Percentiles rank a stretch among this genome's conserved stretches.
Conservation (phyloP, 306 rosid species). For the Cicer bijugum region DNA sequence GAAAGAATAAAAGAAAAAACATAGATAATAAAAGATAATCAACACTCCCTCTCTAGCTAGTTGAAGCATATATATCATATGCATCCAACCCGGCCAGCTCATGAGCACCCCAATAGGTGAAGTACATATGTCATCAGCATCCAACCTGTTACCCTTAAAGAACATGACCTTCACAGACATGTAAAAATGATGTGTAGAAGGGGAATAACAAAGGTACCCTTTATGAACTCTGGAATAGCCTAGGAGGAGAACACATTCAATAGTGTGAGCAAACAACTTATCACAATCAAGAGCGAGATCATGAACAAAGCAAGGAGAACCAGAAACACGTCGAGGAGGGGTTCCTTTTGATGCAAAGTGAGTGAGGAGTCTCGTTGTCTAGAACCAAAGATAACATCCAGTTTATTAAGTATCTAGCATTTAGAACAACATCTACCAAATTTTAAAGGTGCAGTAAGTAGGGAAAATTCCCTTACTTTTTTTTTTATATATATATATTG, state of each 20-base stretch:
- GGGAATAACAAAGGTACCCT: neutral
- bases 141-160: neutral
- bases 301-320: slow-evolving; percentile 1
- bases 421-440: neutral
- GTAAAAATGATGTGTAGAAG: neutral
- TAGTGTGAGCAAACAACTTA: neutral
- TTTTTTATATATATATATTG: neutral
- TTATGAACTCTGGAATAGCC: slow-evolving; percentile 11
- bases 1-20: neutral
- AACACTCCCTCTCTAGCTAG: neutral
- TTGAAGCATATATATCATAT: neutral
- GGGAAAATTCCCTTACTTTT: slow-evolving; percentile 10
- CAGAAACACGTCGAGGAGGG: neutral
- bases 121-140: neutral
- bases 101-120: neutral
- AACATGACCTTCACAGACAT: neutral
- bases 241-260: neutral
- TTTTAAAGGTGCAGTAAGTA: neutral
- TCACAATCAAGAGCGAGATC: neutral
- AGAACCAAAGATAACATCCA: slow-evolving; percentile 12
- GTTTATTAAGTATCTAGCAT: neutral
- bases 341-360: neutral
- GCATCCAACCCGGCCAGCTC: neutral
- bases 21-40: neutral
- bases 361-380: neutral